Evolutionary conservation across 148 eudicot species (phyloP).

Genomic region (Rheum nobile): DNA sequence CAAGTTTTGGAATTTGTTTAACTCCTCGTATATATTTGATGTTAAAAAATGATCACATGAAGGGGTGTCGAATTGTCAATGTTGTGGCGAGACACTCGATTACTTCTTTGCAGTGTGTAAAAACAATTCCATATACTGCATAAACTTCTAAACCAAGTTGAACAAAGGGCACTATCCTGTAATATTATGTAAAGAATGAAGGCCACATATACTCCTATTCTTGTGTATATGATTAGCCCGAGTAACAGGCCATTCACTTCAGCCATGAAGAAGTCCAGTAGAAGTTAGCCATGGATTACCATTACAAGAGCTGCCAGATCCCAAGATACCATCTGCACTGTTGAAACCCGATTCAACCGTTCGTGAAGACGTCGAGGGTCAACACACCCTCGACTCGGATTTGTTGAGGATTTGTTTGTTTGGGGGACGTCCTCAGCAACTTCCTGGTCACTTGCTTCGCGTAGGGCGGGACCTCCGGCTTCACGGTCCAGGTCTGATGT

Average conservation of each 20-base stretch:
- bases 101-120: neutral
- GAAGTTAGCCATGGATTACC: slow-evolving; percentile 48
- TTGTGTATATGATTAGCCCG: slow-evolving; percentile 28
- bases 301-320: slow-evolving; percentile 49
- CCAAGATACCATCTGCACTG: slow-evolving; percentile 53
- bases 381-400: too few relatives aligned
- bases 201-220: slow-evolving; percentile 27
- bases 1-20: neutral
- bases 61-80: neutral
- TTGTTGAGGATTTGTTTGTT: too few relatives aligned
- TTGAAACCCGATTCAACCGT: too few relatives aligned
- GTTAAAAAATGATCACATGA: neutral
- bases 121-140: neutral
- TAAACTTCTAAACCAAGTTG: neutral
- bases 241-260: slow-evolving; percentile 44
- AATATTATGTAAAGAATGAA: slow-evolving; percentile 38
- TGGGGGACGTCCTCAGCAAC: too few relatives aligned
- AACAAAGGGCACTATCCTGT: slow-evolving; percentile 10
- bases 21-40: neutral
- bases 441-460: too few relatives aligned
- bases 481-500: too few relatives aligned
- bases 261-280: slow-evolving; percentile 38
- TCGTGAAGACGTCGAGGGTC: too few relatives aligned
- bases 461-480: too few relatives aligned
- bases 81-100: neutral